phyloP scores from a whole-genome alignment of 495 filamentous ascomycete species.

The Lentithecium fluviatile region DNA sequence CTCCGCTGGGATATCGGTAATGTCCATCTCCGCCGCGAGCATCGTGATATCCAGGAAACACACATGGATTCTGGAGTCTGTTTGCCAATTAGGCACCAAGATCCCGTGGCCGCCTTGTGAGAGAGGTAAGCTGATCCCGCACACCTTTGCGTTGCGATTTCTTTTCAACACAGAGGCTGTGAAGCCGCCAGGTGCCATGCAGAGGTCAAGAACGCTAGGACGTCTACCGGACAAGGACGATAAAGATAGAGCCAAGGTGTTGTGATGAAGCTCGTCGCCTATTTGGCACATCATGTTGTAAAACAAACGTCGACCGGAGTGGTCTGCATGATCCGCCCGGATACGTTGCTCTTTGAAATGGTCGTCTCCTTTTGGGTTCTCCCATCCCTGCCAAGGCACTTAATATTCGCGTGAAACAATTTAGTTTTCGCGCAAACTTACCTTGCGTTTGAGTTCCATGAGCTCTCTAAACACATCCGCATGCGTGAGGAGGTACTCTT shows the following conservation, averaged over 20 bases:
- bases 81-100: slow-evolving; percentile 33
- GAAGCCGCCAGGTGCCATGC: slow-evolving; percentile 60
- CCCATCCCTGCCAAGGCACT: slow-evolving; percentile 46
- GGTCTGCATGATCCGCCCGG: slow-evolving; percentile 40
- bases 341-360: slow-evolving; percentile 45
- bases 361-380: slow-evolving; percentile 43
- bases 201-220: slow-evolving; percentile 52
- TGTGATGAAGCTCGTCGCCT: slow-evolving; percentile 38
- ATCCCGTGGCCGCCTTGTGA: slow-evolving; percentile 49
- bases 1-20: slow-evolving; percentile 42
- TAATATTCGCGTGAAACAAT: neutral
- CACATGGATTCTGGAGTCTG: slow-evolving; percentile 12
- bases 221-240: too few species aligned
- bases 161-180: slow-evolving; percentile 41
- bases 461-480: slow-evolving; percentile 11
- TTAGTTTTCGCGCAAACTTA: neutral
- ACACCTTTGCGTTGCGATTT: slow-evolving; percentile 42
- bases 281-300: slow-evolving; percentile 44
- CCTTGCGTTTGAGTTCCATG: slow-evolving; percentile 1
- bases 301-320: slow-evolving; percentile 25
- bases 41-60: slow-evolving; percentile 55
- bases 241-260: slow-evolving; percentile 31
- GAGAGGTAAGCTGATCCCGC: slow-evolving; percentile 43
- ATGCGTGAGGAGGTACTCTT: slow-evolving; percentile 9
- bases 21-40: slow-evolving; percentile 54